Base-by-base conservation (phyloP, 106 monocot genomes). In the Apostasia shenzhenica region DNA sequence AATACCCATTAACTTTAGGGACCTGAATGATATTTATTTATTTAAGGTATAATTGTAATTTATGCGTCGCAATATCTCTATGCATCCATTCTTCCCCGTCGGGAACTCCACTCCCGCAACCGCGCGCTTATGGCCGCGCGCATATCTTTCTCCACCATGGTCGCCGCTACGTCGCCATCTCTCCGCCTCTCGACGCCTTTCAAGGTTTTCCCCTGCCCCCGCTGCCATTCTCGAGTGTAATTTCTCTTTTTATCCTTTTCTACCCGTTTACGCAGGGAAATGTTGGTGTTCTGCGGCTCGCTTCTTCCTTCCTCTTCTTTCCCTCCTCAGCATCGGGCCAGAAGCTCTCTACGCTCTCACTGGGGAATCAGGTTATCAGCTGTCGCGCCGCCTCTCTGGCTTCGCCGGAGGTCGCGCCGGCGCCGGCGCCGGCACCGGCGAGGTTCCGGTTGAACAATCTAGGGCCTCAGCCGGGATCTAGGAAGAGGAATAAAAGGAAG, bases 401-500 rank as follows among this genome's bases (percentile, higher is more conserved):
- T 37, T 11, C n/a, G 48, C 48, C 6, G 48, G 65, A 48, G 48
- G 8, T 26, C 8, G 49, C 73, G 0, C 54, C 12, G 38, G 64
- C 74, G 0, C 6, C 79, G 0, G 4, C 59, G 0, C 14, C 63
- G 11, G 51, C 71, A 2, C n/a, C 66, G 11, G 69, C 54, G 48
- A 67, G 92, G 51, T 87, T 97, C 67, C 71, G 95, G 61, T 79
- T 97, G 5, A 79, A 92, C 77, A 97, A 97, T 63, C 79, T 97
- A 45, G 89, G 84, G 1, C 95, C 95, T 14, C 95, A 95, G 82
- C 78, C 75, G 2, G 95, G 95, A 40, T 97, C 95, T 41, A 82
- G 79, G 84, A 84, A 70, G 84, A 80, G 75, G 77, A 54, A 48
- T 8, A 97, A 97, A 82, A 66, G 95, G 61, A 97, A 97, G 70